Evolutionary conservation across 2,329 filamentous ascomycete genomes (phyloP).

Genomic region (Pseudocercospora fijiensis): DNA sequence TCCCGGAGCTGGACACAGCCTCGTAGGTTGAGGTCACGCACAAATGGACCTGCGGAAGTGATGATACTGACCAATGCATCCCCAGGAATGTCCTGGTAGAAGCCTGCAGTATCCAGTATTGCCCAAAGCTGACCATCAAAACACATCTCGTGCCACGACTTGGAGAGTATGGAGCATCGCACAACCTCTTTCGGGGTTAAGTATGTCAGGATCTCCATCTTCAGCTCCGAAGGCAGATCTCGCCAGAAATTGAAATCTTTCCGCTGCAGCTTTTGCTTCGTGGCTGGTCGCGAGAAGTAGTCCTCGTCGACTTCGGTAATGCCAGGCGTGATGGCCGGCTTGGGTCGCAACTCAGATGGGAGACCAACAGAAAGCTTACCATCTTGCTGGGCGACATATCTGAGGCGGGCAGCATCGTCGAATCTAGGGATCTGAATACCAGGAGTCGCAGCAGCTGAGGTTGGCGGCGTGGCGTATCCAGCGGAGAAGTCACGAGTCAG

Average conservation of each 20-base stretch:
- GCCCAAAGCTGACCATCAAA: slow-evolving; percentile 96
- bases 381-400: slow-evolving; percentile 52
- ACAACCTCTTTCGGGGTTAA: slow-evolving; percentile 79
- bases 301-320: slow-evolving; percentile 44
- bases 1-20: slow-evolving; percentile 88
- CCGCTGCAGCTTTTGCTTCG: slow-evolving; percentile 34
- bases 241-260: slow-evolving; percentile 69
- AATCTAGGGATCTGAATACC: slow-evolving; percentile 49
- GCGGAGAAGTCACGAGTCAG: slow-evolving; percentile 58
- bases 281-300: slow-evolving; percentile 46
- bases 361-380: slow-evolving; percentile 59
- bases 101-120: slow-evolving; percentile 71
- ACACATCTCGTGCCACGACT: slow-evolving; percentile 75
- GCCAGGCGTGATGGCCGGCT: slow-evolving; percentile 29
- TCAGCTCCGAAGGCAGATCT: slow-evolving; percentile 77
- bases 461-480: slow-evolving; percentile 57
- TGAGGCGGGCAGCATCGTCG: slow-evolving; percentile 56
- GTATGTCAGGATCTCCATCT: slow-evolving; percentile 72
- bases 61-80: slow-evolving; percentile 83
- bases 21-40: slow-evolving; percentile 83
- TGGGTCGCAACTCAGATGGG: slow-evolving; percentile 60
- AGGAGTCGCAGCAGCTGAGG: slow-evolving; percentile 52
- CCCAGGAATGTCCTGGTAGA: slow-evolving; percentile 83
- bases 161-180: slow-evolving; percentile 72
- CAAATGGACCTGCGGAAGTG: slow-evolving; percentile 79